Conservation (phyloP, 169 alveolate genomes). For the Condylostoma magnum region DNA sequence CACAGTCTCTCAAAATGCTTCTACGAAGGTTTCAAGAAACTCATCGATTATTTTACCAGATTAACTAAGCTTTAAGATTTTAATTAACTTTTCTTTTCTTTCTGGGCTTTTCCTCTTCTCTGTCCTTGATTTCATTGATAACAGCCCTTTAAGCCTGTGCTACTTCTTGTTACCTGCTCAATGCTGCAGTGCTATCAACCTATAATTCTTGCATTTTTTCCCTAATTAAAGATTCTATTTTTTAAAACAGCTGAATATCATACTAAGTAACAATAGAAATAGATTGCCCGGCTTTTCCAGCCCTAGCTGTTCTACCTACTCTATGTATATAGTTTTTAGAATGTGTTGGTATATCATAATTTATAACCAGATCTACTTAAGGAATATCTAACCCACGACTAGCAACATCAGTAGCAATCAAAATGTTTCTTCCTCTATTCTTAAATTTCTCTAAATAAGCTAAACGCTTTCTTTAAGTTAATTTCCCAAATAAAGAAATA, state of each 20-base stretch:
- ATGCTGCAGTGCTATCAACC: constrained; percentile 85
- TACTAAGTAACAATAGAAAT: constrained; percentile 94
- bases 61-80: constrained; percentile 40
- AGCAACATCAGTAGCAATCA: constrained; percentile 99
- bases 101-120: constrained; percentile 40
- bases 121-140: constrained; percentile 65
- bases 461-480: constrained; percentile 93
- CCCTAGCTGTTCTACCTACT: constrained; percentile 99
- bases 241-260: constrained; percentile 80
- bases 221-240: constrained; percentile 65
- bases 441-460: constrained; percentile 93
- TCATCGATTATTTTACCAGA: too few species aligned
- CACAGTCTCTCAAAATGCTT: too few species aligned
- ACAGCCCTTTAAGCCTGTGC: constrained; percentile 86
- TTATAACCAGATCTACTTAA: constrained; percentile 94
- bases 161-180: constrained; percentile 87
- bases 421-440: constrained; percentile 83
- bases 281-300: constrained; percentile 97
- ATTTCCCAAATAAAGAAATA: constrained; percentile 94
- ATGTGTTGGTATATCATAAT: constrained; percentile 95
- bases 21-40: too few species aligned
- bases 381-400: constrained; percentile 99
- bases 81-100: constrained; percentile 31
- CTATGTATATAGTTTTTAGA: constrained; percentile 97
- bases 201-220: constrained; percentile 65